Evolutionary conservation across 2,329 filamentous ascomycete genomes (phyloP).

Genomic region (Sarocladium brachiariae): DNA sequence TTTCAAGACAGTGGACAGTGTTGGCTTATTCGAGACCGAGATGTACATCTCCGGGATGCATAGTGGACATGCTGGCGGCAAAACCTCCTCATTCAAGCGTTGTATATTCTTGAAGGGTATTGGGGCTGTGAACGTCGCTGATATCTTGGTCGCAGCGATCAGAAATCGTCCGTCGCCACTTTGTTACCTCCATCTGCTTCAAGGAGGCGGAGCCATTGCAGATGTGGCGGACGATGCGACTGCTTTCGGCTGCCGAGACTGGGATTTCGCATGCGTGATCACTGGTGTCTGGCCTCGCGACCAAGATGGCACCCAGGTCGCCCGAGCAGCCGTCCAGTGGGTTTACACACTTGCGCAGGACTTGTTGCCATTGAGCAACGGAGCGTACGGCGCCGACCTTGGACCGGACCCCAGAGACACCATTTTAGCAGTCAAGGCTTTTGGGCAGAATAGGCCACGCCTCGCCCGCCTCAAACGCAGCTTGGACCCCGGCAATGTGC

Average conservation of each 20-base stretch:
- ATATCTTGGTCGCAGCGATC: constrained; percentile 37
- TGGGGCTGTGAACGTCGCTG: constrained; percentile 23
- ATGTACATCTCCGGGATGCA: constrained; percentile 57
- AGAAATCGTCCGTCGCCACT: constrained; percentile 40
- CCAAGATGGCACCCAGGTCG: constrained; percentile 36
- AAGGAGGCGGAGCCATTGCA: constrained; percentile 47
- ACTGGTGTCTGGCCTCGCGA: constrained; percentile 55
- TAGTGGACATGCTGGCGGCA: constrained; percentile 48
- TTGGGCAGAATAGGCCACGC: constrained; percentile 45
- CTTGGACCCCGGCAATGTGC: constrained; percentile 42
- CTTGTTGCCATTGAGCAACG: constrained; percentile 43
- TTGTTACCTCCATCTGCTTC: constrained; percentile 57
- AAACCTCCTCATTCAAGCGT: constrained; percentile 59
- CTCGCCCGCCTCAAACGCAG: constrained; percentile 43
- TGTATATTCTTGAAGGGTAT: constrained; percentile 53
- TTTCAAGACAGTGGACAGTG: constrained; percentile 33
- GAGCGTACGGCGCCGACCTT: constrained; percentile 54
- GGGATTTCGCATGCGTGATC: constrained; percentile 57
- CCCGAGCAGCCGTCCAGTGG: constrained; percentile 39
- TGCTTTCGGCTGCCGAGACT: constrained; percentile 57
- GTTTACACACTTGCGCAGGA: constrained; percentile 44
- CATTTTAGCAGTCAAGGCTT: constrained; percentile 43
- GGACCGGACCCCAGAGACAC: constrained; percentile 54
- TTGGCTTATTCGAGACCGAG: constrained; percentile 50
- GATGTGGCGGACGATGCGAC: constrained; percentile 37